Evolutionary conservation across 2,329 filamentous ascomycete genomes (phyloP), one percentile per base, ranked within the genome.

Genomic region (Clathrospora elynae): DNA sequence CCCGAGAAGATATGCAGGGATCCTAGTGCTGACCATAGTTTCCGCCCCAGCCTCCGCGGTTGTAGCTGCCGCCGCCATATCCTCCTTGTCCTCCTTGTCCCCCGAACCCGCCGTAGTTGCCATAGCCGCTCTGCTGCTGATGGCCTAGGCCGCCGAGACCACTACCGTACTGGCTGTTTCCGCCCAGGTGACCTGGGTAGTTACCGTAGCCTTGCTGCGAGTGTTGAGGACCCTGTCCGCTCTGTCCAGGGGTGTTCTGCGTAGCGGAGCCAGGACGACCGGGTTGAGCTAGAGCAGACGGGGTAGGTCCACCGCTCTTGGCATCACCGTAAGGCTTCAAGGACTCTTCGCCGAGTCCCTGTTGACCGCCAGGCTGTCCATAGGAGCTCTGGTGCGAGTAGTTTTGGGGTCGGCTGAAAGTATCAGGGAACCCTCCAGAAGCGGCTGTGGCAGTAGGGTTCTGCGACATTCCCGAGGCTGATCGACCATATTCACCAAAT

Each of bases 241-340:
- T 72, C 59, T 80, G 78, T 30, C 76, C 75, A 25, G 74, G 76
- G 16, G 73, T 75, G 58, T 74, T 83, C 69, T 83, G 84, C 19
- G 80, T 78, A 6, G 82, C 81, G 24, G 82, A 85, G 28, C 80
- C 81, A 25, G 83, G 82, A 49, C 83, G 80, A 53, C 81, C 81
- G 30, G 79, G 80, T 62, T 84, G 82, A 24, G 65, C 61, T 32
- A 85, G 73, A 8, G 74, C 71, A 42, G 79, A 80, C 17, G 82
- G 82, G 52, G 81, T 84, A 18, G 83, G 81, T 8, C 81, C 79
- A 29, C 75, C 76, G 17, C 60, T 64, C 71, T 83, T 83, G 32
- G 77, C 71, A 13, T 81, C 75, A 49, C 78, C 77, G 50, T 80
- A 84, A 6, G 76, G 75, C 71, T 83, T 84, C 52, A 81, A 62